These are phyloP conservation scores for Eimeria praecox DNA, from an alignment of 169 alveolate genomes.

Conservation along the genomic window DNA sequence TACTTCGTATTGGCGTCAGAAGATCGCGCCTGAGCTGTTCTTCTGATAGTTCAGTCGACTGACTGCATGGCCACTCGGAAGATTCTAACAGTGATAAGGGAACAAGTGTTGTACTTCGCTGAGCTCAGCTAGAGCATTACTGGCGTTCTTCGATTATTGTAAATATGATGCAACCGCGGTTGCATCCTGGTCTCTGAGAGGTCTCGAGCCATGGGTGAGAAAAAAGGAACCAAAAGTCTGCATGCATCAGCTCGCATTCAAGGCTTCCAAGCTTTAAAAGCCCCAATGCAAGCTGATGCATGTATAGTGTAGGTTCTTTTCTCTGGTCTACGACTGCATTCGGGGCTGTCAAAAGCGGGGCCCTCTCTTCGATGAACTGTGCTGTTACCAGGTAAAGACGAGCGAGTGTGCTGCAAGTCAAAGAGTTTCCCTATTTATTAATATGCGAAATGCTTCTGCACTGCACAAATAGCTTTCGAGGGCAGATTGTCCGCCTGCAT, in stretches of 20 bases:
- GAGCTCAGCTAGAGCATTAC: neutral
- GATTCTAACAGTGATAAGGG: neutral
- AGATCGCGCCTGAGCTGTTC: neutral
- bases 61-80: neutral
- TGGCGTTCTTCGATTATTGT: neutral
- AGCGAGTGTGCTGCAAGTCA: neutral
- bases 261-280: neutral
- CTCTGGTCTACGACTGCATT: neutral
- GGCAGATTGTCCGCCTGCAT: neutral
- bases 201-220: neutral
- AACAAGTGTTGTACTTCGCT: neutral
- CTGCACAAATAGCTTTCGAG: neutral
- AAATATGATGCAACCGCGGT: neutral
- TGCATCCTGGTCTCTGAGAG: neutral
- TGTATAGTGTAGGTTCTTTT: neutral
- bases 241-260: neutral
- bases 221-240: neutral
- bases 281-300: neutral
- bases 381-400: neutral
- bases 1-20: neutral
- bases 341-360: slow-evolving; percentile 14
- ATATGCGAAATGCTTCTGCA: neutral
- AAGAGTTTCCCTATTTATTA: neutral
- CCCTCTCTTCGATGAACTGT: neutral
- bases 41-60: neutral